phyloP scores from a whole-genome alignment of 2,329 filamentous ascomycete species.

The Helminthosporium solani region DNA sequence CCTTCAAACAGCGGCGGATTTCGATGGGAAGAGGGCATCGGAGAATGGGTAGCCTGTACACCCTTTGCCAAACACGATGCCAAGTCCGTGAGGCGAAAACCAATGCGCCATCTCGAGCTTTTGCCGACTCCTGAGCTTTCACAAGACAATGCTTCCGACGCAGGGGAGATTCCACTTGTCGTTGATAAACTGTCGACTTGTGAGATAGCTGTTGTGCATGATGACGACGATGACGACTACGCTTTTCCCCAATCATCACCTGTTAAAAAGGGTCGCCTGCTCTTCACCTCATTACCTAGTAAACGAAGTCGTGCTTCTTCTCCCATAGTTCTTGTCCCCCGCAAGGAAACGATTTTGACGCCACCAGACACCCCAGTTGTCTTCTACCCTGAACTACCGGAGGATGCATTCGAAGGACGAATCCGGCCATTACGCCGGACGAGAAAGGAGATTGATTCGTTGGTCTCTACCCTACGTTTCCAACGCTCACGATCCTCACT shows the following conservation, averaged over 20 bases:
- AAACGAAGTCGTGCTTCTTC: slow-evolving; percentile 29
- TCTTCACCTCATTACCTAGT: slow-evolving; percentile 15
- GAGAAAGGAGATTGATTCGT: slow-evolving; percentile 10
- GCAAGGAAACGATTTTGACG: slow-evolving; percentile 20
- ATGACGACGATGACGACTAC: slow-evolving; percentile 19
- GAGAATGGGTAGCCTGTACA: slow-evolving; percentile 49
- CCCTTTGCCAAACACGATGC: slow-evolving; percentile 33
- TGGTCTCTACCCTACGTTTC: slow-evolving; percentile 6
- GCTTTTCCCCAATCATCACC: slow-evolving; percentile 27
- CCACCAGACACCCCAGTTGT: slow-evolving; percentile 14
- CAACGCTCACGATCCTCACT: slow-evolving; percentile 16
- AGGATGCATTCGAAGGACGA: slow-evolving; percentile 11
- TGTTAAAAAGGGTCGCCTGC: slow-evolving; percentile 14
- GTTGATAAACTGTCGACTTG: slow-evolving; percentile 6
- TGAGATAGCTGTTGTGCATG: slow-evolving; percentile 9
- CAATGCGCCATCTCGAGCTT: slow-evolving; percentile 22
- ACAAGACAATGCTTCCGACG: slow-evolving; percentile 14
- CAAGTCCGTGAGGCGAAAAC: slow-evolving; percentile 15
- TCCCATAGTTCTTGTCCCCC: slow-evolving; percentile 29
- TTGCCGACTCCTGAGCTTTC: slow-evolving; percentile 33
- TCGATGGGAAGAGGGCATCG: slow-evolving; percentile 49
- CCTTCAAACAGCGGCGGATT: slow-evolving; percentile 33
- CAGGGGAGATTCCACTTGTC: slow-evolving; percentile 1
- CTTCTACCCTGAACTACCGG: slow-evolving; percentile 21
- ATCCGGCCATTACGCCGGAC: slow-evolving; percentile 13